Base-by-base conservation (phyloP, 2,329 filamentous ascomycete genomes). In the Onygenales sp. region DNA sequence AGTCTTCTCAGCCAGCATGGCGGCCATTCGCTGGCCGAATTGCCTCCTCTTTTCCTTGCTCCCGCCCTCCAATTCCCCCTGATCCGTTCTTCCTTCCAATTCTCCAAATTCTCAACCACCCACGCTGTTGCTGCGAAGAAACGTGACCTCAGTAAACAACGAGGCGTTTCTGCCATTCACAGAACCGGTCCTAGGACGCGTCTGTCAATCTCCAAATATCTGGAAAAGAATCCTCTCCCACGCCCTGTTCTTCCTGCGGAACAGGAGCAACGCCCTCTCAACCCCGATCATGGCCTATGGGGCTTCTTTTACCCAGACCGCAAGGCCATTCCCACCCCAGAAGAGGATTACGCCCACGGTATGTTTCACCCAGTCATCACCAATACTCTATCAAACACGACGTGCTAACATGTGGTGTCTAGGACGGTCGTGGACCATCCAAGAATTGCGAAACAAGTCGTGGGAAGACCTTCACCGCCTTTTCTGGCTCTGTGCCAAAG, bases 401-500 rank as follows among this genome's bases (percentile, higher is more conserved):
- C 14, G 21, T n/a, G 27, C 32, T 35, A 31, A 35, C 51, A 36
- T 33, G 11, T 11, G 38, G 13, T n/a, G 6, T 32, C 14, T 57
- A 83, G 80, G 93, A 13, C 82, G 93, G 52, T 76, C 83, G 32
- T 98, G 93, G 93, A 83, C 80, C 9, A 83, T 87, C 7, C 82
- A 89, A 72, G 93, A 98, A 75, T 77, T 98, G 64, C 81, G 91
- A 58, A 78, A 81, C 58, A 96, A 96, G 74, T 89, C 86, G 58
- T 98, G 90, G 88, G 89, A 95, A 57, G 91, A 97, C 69, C 74
- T 98, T 63, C 91, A 97, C 71, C 77, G 78, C 57, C 78, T 98
- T 65, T 98, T 92, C 90, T 98, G 91, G 89, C 81, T 90, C 53
- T 97, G 93, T 68, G 80, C 86, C 56, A 90, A 88, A 74, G 93